Percentiles rank a stretch among this genome's conserved stretches.
These are phyloP conservation scores for Auricularia heimuer DNA, from an alignment of 768 basidiomycete genomes.

Conservation along the genomic window DNA sequence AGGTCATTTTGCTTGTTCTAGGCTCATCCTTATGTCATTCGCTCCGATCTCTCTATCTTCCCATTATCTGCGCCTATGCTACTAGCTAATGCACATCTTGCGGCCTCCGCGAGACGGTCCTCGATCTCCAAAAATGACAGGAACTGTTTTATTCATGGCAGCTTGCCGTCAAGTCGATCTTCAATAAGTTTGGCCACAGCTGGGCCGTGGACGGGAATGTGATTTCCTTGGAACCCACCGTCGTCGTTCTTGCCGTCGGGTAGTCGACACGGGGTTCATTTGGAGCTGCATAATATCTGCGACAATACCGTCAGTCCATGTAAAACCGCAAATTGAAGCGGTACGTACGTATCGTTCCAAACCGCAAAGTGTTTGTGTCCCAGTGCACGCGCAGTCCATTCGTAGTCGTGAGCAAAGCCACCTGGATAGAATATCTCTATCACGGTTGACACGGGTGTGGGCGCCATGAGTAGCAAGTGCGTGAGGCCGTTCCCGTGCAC, in stretches of 20 bases:
- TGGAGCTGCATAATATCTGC: constrained; percentile 31
- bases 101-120: neutral
- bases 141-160: neutral
- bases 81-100: neutral
- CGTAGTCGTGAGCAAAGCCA: constrained; percentile 80
- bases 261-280: constrained; percentile 47
- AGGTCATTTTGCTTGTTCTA: neutral
- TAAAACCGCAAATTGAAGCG: constrained; percentile 12
- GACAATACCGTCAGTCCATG: neutral
- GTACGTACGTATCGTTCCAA: constrained; percentile 67
- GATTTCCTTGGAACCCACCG: constrained; percentile 54
- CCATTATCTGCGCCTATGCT: neutral
- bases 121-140: neutral
- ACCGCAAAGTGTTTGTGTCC: constrained; percentile 69
- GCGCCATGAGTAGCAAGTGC: constrained; percentile 78
- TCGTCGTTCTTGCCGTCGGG: constrained; percentile 39
- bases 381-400: constrained; percentile 67
- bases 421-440: constrained; percentile 77
- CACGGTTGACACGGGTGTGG: constrained; percentile 63
- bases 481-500: constrained; percentile 78
- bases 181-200: constrained; percentile 61
- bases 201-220: constrained; percentile 65
- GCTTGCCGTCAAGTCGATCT: constrained; percentile 40
- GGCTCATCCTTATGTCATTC: neutral
- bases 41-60: neutral